phyloP scores from a whole-genome alignment of 1,284 basidiomycete species.

The Rhodotorula sp. region DNA sequence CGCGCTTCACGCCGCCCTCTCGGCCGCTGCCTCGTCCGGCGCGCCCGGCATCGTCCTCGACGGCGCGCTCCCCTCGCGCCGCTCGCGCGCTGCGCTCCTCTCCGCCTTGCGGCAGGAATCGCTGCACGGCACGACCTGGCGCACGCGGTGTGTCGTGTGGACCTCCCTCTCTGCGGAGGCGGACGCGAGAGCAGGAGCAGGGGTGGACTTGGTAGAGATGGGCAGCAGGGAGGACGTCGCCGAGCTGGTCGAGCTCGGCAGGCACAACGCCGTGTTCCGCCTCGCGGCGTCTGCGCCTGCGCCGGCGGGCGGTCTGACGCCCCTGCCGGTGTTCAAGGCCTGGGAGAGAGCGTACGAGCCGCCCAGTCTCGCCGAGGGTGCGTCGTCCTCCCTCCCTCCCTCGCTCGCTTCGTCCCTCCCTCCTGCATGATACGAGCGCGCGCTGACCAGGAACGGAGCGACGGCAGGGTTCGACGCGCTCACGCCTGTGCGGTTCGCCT shows the following conservation, averaged over 20 bases:
- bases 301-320: background rate
- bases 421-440: too few relatives aligned
- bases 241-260: slow-evolving; percentile 1
- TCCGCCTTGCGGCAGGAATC: background rate
- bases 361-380: slow-evolving; percentile 2
- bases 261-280: slow-evolving; percentile 8
- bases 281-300: background rate
- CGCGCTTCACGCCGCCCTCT: background rate
- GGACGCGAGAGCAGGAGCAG: background rate
- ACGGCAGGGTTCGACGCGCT: slow-evolving; percentile 3
- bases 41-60: background rate
- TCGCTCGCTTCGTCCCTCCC: too few relatives aligned
- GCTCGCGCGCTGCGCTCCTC: background rate
- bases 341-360: slow-evolving; percentile 6
- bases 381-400: background rate
- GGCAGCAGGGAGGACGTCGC: background rate
- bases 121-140: background rate
- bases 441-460: too few relatives aligned
- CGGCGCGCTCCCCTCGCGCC: background rate
- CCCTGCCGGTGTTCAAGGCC: background rate
- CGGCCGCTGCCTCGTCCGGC: rapidly evolving
- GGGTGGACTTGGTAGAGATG: too few relatives aligned
- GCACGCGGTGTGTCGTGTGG: background rate
- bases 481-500: background rate
- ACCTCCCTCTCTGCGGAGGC: background rate